Evolutionary conservation across 73 alveolate genomes (phyloP).

Genomic region (Urostyla sp.): DNA sequence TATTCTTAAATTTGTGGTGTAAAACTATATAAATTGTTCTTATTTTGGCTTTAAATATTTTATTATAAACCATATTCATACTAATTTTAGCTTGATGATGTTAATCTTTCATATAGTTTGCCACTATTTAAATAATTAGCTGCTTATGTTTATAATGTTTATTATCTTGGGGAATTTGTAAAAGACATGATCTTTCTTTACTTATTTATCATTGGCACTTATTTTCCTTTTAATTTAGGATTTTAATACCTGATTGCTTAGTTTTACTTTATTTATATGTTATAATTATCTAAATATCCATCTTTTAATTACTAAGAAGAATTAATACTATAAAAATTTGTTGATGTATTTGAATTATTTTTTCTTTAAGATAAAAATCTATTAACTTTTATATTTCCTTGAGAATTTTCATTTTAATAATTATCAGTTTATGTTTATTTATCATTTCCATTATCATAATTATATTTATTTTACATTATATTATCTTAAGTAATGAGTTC

Average conservation of each 20-base stretch:
- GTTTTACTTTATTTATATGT: neutral
- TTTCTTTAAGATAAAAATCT: neutral
- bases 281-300: neutral
- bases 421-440: neutral
- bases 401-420: neutral
- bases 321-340: conserved; percentile 2
- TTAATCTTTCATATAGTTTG: too few relatives aligned
- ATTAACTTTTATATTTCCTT: neutral
- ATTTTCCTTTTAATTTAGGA: neutral
- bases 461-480: neutral
- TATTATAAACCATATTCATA: too few relatives aligned
- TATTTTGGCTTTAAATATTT: too few relatives aligned
- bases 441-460: neutral
- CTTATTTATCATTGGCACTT: neutral
- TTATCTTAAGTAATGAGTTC: neutral
- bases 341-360: neutral
- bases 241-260: neutral
- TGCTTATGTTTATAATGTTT: neutral
- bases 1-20: too few relatives aligned
- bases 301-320: too few relatives aligned
- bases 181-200: conserved; percentile 1
- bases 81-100: too few relatives aligned
- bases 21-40: too few relatives aligned
- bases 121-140: too few relatives aligned
- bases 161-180: conserved; percentile 22